These are phyloP conservation scores for Abelmoschus esculentus DNA, from an alignment of 345 rosid genomes.

Conservation along the genomic window DNA sequence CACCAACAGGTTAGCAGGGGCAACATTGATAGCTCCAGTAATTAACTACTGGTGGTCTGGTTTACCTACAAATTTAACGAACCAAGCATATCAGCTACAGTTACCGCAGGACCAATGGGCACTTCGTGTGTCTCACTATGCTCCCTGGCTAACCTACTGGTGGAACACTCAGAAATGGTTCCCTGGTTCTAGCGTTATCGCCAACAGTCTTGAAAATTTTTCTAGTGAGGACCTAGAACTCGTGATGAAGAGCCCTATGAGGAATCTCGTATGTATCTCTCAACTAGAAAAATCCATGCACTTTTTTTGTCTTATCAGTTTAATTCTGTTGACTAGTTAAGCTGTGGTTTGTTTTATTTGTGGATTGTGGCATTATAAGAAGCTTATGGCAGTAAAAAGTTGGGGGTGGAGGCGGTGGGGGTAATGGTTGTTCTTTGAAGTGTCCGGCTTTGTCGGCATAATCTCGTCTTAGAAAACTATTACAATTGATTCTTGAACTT, in stretches of 20 bases:
- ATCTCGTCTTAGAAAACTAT: too few relatives aligned
- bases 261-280: not conserved
- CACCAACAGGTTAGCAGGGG: slow-evolving; percentile 47
- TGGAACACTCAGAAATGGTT: slow-evolving; percentile 64
- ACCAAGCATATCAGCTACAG: slow-evolving; percentile 34
- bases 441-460: too few relatives aligned
- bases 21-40: slow-evolving; percentile 38
- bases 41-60: slow-evolving; percentile 60
- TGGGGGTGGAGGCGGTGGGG: too few relatives aligned
- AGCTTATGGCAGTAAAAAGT: too few relatives aligned
- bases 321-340: not conserved
- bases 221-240: slow-evolving; percentile 32
- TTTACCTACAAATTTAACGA: slow-evolving; percentile 40
- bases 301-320: not conserved
- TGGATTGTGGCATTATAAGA: too few relatives aligned
- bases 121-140: slow-evolving; percentile 52
- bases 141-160: slow-evolving; percentile 63
- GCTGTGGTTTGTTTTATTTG: not conserved
- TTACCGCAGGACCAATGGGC: slow-evolving; percentile 47
- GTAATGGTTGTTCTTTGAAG: too few relatives aligned
- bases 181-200: slow-evolving; percentile 30
- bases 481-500: too few relatives aligned
- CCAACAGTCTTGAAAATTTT: slow-evolving; percentile 18
- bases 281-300: not conserved
- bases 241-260: not conserved